Conservation (phyloP, 495 filamentous ascomycete genomes). For the Immersiella caudata region DNA sequence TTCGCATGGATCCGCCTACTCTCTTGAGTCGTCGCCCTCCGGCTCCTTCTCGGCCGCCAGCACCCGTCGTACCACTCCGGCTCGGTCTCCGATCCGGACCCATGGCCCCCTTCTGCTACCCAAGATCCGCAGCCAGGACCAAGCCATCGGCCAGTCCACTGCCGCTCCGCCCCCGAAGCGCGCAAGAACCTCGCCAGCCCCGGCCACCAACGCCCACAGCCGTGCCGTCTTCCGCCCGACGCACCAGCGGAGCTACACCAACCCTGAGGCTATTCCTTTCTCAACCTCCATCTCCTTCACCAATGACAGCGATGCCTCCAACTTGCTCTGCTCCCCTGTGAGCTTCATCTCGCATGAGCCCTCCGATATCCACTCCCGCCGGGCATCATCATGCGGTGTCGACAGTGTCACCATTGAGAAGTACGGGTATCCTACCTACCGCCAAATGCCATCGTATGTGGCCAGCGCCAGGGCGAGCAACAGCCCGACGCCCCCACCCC, state of each 20-base stretch:
- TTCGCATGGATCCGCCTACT: slow-evolving; percentile 58
- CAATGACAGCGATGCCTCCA: slow-evolving; percentile 39
- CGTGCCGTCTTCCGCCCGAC: slow-evolving; percentile 46
- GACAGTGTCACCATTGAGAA: slow-evolving; percentile 68
- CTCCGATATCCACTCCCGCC: slow-evolving; percentile 55
- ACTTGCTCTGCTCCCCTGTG: slow-evolving; percentile 67
- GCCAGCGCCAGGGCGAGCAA: slow-evolving; percentile 36
- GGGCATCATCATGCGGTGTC: slow-evolving; percentile 69
- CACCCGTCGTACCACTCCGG: slow-evolving; percentile 74
- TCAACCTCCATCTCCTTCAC: slow-evolving; percentile 49
- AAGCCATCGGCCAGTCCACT: slow-evolving; percentile 56
- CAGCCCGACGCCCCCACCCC: slow-evolving; percentile 38
- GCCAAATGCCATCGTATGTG: slow-evolving; percentile 71
- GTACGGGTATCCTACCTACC: slow-evolving; percentile 80
- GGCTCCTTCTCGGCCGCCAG: slow-evolving; percentile 55
- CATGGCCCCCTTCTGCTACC: slow-evolving; percentile 83
- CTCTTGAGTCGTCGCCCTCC: slow-evolving; percentile 75
- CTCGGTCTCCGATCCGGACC: slow-evolving; percentile 72
- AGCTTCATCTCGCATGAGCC: slow-evolving; percentile 55
- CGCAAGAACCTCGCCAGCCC: slow-evolving; percentile 41
- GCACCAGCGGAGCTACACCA: slow-evolving; percentile 68
- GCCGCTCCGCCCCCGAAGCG: slow-evolving; percentile 44
- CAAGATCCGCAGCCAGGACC: slow-evolving; percentile 84
- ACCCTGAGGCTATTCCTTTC: slow-evolving; percentile 59
- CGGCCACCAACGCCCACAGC: slow-evolving; percentile 23